Base-by-base conservation (phyloP, 192 early-diverging fungal species). In the Gryganskiella cystojenkinii region DNA sequence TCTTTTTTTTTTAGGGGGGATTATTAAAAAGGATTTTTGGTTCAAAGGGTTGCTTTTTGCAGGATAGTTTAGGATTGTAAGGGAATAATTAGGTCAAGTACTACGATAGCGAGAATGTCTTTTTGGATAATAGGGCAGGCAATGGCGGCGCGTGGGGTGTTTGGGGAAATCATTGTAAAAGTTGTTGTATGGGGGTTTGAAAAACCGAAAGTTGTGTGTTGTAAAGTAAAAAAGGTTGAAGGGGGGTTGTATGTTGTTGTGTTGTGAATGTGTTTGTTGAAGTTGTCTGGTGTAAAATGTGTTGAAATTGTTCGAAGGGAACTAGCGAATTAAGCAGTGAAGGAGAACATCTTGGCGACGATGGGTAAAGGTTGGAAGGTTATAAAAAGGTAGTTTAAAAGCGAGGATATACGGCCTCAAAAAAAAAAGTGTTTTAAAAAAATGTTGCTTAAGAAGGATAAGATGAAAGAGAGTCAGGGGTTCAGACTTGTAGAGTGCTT, bases 121-220 rank as follows among this genome's bases (percentile, higher is more conserved):
- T 56, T 64, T 53, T 60, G 30, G 63, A 20, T 37, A 27, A 69
- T 72, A 52, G 64, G 67, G 53, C 68, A 64, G 57, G 68, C 69
- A 60, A 56, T 75, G 64, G 62, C 57, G 51, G 64, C 57, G 44
- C 61, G 65, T 65, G 49, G 49, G 61, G 54, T 63, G 63, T 68
- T 78, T 68, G 74, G 67, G 66, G 67, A 69, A 69, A 69, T 60
- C 74, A 78, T n/a, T 78, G 15, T 68, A 69, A 61, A 50, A 45
- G 47, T 20, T 62, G 50, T 69, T 78, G 61, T 76, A 56, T 63
- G 73, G 55, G 55, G 42, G 61, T 50, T 64, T 40, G 37, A 40
- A 40, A 40, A 45, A 49, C 25, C 22, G 45, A 52, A 50, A 64
- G 22, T 52, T 63, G 61, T 55, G 55, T 76, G 20, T 27, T 50